These are phyloP conservation scores for Metschnikowia baotianmanensis DNA, from an alignment of 805 yeast genomes.

Conservation along the genomic window DNA sequence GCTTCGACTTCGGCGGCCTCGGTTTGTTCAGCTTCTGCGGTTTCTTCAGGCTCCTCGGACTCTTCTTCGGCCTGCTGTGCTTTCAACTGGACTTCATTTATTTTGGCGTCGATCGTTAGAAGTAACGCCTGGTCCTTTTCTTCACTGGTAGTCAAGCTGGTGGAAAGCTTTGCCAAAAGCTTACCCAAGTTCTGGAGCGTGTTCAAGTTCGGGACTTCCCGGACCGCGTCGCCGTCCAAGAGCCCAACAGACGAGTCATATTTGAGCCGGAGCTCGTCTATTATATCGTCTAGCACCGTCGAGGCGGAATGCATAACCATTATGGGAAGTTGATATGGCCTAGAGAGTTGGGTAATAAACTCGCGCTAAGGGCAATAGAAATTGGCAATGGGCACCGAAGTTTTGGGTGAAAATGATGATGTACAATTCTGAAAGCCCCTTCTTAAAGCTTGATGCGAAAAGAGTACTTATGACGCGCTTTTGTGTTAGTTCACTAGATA, in stretches of 20 bases:
- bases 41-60: conserved; percentile 2
- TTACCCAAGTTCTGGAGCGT: conserved; percentile 45
- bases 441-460: too few species aligned
- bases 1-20: conserved; percentile 5
- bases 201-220: conserved; percentile 41
- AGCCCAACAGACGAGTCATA: conserved; percentile 61
- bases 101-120: conserved; percentile 18
- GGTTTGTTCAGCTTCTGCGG: conserved; percentile 1
- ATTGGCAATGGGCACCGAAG: too few species aligned
- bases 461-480: too few species aligned
- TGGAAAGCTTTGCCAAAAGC: conserved; percentile 38
- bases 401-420: too few species aligned
- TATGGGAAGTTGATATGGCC: background rate
- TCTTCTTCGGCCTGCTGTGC: conserved; percentile 6
- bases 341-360: too few species aligned
- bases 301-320: conserved; percentile 31
- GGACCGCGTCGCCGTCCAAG: conserved; percentile 55
- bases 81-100: conserved; percentile 5
- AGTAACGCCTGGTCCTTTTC: conserved; percentile 28
- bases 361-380: too few species aligned
- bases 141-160: conserved; percentile 37
- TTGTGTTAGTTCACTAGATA: too few species aligned
- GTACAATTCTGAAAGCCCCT: too few species aligned
- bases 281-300: conserved; percentile 48
- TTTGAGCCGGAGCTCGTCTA: conserved; percentile 49